phyloP scores from a whole-genome alignment of 2,329 filamentous ascomycete species.

The Emergomyces pasteurianus region DNA sequence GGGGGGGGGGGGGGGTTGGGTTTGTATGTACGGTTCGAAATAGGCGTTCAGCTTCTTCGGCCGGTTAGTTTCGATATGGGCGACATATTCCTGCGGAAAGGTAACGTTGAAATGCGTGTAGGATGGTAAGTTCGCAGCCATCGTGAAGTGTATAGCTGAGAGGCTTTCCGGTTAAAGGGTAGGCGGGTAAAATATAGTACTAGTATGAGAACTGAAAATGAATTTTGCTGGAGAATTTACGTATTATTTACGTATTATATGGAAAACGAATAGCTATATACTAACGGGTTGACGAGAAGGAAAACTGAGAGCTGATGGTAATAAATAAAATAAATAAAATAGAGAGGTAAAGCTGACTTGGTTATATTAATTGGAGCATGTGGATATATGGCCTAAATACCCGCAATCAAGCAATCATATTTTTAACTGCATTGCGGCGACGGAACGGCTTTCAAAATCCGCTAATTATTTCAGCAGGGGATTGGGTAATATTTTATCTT shows the following conservation, averaged over 20 bases:
- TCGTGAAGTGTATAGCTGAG: neutral
- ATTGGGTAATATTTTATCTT: neutral
- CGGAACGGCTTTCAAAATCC: neutral
- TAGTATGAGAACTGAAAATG: neutral
- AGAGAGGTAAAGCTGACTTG: no score
- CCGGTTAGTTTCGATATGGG: slow-evolving; percentile 86
- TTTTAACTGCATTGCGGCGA: no score
- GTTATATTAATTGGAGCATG: no score
- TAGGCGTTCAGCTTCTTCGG: slow-evolving; percentile 83
- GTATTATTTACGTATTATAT: neutral
- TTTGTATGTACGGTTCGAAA: slow-evolving; percentile 54
- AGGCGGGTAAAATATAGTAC: neutral
- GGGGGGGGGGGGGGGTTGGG: no score
- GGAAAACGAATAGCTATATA: neutral
- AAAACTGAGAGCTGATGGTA: no score
- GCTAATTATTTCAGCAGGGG: neutral
- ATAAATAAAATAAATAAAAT: no score
- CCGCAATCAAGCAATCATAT: no score
- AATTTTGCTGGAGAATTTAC: no score
- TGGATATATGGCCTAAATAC: no score
- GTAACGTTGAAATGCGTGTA: slow-evolving; percentile 57
- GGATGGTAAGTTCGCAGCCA: slow-evolving; percentile 2
- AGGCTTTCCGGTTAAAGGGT: neutral
- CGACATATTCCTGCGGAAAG: slow-evolving; percentile 60
- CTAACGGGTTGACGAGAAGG: neutral